Conservation (phyloP, 345 rosid genomes). For the Eucalyptus pauciflora region DNA sequence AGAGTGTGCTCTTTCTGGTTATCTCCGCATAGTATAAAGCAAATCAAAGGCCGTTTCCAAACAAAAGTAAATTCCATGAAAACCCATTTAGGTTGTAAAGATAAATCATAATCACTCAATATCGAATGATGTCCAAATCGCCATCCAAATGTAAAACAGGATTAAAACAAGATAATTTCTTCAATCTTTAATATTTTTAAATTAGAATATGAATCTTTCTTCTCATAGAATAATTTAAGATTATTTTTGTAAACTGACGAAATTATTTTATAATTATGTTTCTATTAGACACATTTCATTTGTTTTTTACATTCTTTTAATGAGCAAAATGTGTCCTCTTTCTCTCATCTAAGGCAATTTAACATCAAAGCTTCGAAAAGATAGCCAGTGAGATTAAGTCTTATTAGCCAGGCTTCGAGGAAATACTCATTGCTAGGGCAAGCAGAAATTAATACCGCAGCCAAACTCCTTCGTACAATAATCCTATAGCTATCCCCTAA, state of each 20-base stretch:
- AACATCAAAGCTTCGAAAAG: background rate
- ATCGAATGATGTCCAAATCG: background rate
- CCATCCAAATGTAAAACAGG: background rate
- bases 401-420: background rate
- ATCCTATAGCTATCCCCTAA: background rate
- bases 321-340: background rate
- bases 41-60: background rate
- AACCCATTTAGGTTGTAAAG: background rate
- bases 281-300: background rate
- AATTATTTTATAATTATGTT: background rate
- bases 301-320: background rate
- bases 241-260: background rate
- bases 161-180: too few relatives aligned
- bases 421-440: background rate
- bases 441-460: background rate
- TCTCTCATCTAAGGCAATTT: background rate
- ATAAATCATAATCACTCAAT: background rate
- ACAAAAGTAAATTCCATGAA: background rate
- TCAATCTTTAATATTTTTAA: too few relatives aligned
- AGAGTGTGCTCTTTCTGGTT: background rate
- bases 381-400: background rate
- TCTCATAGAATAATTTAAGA: background rate
- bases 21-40: background rate
- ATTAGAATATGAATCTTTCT: background rate
- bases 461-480: background rate